Base-by-base conservation (phyloP, 495 filamentous ascomycete species). In the Penicillium pancosmium region DNA sequence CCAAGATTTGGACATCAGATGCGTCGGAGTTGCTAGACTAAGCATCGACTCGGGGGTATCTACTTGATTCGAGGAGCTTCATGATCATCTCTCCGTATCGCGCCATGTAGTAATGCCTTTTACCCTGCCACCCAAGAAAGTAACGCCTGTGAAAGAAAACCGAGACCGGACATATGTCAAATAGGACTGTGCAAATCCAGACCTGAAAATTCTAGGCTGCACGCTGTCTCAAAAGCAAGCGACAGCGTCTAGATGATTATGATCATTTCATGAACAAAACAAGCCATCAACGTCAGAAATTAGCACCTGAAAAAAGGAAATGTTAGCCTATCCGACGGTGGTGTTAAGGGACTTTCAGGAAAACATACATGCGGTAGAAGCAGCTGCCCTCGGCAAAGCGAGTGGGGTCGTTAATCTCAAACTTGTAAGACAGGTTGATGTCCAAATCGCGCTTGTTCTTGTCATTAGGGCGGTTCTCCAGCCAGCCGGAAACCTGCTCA, bases 401-500 rank as follows among this genome's bases (percentile, higher is more conserved):
- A 31, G 76, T 86, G 15, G 76, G 76, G 71, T 97, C 92, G 12
- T 83, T 71, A 12, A 91, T 90, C 57, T 91, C 85, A 34, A 97
- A 81, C 61, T 82, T 80, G 78, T 97, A 98, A 23, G 86, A 79
- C 67, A 98, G 83, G 73, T 80, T 86, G 71, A 98, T 96, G 72
- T 98, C 94, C 33, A 98, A 82, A 68, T 98, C 94, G 55, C 94
- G 88, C 73, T 87, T 89, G 79, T 98, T 98, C 84, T 91, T 91
- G 55, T 88, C 85, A 68, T 96, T 98, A 23, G 95, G 94, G 70
- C 86, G 89, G 78, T 91, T 93, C 63, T 86, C 82, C 43, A 98
- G 75, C 11, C 78, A 76, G 50, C 91, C 92, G 50, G 77, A 75
- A 56, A 97, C 84, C 59, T 79, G 74, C 73, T 96, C 93, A 35